Conservation (phyloP, 768 basidiomycete genomes). For the Rhizopogon roseolus region DNA sequence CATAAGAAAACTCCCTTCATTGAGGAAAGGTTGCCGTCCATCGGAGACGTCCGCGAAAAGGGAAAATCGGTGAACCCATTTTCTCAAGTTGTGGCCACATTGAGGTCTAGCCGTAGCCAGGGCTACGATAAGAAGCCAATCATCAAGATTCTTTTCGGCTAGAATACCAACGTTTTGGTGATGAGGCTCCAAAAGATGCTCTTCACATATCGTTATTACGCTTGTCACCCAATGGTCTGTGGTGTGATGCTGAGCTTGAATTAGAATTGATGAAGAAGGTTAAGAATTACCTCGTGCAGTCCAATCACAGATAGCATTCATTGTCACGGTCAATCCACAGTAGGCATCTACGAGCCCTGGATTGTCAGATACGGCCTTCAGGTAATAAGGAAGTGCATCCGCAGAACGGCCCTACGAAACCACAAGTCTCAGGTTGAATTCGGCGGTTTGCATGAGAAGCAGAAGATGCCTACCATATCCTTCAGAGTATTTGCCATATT, state of each 20-base stretch:
- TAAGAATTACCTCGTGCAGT: conserved; percentile 28
- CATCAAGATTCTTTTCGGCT: conserved; percentile 19
- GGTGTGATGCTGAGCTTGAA: conserved; percentile 1
- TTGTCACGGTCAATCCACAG: conserved; percentile 42
- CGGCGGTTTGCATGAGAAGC: neutral
- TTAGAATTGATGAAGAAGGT: conserved; percentile 13
- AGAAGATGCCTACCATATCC: conserved; percentile 31
- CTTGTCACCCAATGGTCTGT: conserved; percentile 32
- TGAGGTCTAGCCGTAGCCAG: conserved; percentile 22
- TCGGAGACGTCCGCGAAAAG: conserved; percentile 21
- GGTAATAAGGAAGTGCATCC: conserved; percentile 43
- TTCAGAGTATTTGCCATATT: conserved; percentile 50
- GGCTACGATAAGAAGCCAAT: conserved; percentile 35
- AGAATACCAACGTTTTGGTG: conserved; percentile 27
- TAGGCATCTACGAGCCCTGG: conserved; percentile 42
- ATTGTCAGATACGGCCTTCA: conserved; percentile 37
- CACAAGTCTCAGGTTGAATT: neutral
- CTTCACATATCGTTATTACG: conserved; percentile 31
- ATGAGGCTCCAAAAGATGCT: conserved; percentile 30
- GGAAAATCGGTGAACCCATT: conserved; percentile 28
- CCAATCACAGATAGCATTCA: conserved; percentile 45
- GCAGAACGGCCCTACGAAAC: conserved; percentile 31
- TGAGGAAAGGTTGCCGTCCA: conserved; percentile 16
- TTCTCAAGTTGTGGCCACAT: conserved; percentile 15
- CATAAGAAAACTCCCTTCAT: conserved; percentile 41